Evolutionary conservation across 768 basidiomycete genomes (phyloP), one percentile per base, ranked within the genome.

Genomic region (Clathrus columnatus): DNA sequence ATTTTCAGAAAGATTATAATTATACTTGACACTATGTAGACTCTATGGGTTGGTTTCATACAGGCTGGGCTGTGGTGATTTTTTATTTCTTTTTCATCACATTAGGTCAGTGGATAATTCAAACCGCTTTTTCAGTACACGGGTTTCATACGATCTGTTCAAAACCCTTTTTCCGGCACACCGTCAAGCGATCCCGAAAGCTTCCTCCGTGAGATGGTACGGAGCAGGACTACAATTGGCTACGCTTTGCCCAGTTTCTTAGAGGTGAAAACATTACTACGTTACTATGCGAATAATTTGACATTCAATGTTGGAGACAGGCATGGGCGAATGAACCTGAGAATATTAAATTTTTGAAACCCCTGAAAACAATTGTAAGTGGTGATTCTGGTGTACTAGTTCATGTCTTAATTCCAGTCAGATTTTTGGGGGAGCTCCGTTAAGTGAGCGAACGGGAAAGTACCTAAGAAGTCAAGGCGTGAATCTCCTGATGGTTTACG

Each of bases 231-330:
- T n/a, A 43, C 27, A 18, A 23, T 44, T 14, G n/a, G 50, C 10
- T 51, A 61, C 41, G 36, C 32, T 48, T 44, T 61, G 2, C 61
- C 61, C 7, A 62, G 28, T 16, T 62, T 62, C 46, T 29, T 61
- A n/a, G 61, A 62, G 51, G 49, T 56, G 5, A 23, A 36, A 20
- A 17, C 3, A 36, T 11, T 36, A 2, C 17, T 56, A 56, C 7
- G 2, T 17, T 18, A 23, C 1, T 46, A n/a, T 4, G 16, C 20
- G 5, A 45, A 8, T 17, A 17, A 18, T 20, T 45, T 32, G 36
- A 57, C 20, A 18, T 58, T 11, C 44, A 28, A 17, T 41, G 16
- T 18, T 1, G n/a, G n/a, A 16, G 1, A 0, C 1, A 58, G 54
- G 49, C 57, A 18, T 62, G 61, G 61, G 14, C 48, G 4, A 32